Evolutionary conservation across 257 asterid species (phyloP).

Genomic region (Agastache rugosa): DNA sequence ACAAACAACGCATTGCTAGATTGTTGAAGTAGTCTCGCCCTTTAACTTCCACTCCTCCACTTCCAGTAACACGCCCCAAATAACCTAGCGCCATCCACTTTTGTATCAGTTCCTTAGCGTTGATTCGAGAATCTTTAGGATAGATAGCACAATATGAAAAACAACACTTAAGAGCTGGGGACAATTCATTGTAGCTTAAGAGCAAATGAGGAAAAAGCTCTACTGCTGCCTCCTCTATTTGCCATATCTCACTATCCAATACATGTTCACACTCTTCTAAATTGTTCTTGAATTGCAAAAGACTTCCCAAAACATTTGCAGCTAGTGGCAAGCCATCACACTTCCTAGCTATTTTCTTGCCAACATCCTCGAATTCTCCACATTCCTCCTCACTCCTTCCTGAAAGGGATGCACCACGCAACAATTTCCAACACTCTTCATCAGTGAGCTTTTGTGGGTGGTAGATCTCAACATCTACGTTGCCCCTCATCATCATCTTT

Average conservation of each 20-base stretch:
- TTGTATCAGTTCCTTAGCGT: neutral
- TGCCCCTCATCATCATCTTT: neutral
- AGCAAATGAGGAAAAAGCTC: neutral
- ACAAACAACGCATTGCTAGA: neutral
- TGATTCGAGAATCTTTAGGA: neutral
- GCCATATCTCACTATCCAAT: neutral
- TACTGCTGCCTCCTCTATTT: neutral
- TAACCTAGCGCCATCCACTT: slow-evolving; percentile 1
- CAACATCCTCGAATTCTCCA: neutral
- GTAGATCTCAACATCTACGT: neutral
- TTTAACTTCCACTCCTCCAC: neutral
- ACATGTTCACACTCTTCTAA: neutral
- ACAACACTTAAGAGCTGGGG: neutral
- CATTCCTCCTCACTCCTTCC: neutral
- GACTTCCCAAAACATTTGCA: neutral
- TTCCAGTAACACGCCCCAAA: neutral
- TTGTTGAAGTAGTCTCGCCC: neutral
- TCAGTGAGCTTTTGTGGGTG: neutral
- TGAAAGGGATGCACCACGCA: neutral
- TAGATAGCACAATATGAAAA: neutral
- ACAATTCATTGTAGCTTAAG: neutral
- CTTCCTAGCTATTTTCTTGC: neutral
- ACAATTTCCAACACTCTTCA: neutral
- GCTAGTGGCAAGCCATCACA: neutral
- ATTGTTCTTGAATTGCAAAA: neutral